Evolutionary conservation across 345 rosid genomes (phyloP).

Genomic region (Euphorbia tirucalli): DNA sequence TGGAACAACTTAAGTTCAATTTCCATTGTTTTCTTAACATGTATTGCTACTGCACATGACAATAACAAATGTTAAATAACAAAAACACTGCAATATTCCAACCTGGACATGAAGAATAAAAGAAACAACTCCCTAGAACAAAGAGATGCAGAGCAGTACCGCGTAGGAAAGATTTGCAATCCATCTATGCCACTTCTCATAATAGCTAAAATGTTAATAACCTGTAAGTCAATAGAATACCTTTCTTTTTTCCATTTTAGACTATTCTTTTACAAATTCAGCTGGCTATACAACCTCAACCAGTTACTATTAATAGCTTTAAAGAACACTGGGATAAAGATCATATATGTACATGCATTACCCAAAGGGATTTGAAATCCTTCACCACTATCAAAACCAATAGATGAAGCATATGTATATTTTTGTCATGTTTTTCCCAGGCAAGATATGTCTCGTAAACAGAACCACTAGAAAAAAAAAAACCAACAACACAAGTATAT

Average conservation of each 20-base stretch:
- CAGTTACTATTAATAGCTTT: neutral
- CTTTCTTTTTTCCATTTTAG: neutral
- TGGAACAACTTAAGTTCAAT: slow-evolving; percentile 42
- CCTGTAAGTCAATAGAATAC: neutral
- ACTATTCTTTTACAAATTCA: neutral
- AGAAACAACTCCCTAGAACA: neutral
- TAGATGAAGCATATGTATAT: neutral
- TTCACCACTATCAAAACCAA: neutral
- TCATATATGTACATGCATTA: neutral
- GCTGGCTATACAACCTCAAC: neutral
- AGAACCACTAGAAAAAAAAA: neutral
- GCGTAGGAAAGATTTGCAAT: too few species aligned
- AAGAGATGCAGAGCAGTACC: neutral
- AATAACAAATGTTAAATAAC: neutral
- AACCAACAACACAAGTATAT: neutral
- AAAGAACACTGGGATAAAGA: neutral
- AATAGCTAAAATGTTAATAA: neutral
- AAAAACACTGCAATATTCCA: neutral
- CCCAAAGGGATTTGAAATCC: neutral
- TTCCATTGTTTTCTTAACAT: slow-evolving; percentile 14
- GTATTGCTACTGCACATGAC: slow-evolving; percentile 6
- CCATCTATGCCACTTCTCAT: too few species aligned
- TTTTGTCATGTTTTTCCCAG: neutral
- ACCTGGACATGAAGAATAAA: neutral
- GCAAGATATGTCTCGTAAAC: neutral